Evolutionary conservation across 495 filamentous ascomycete genomes (phyloP).

Genomic region (Penicillium steckii): DNA sequence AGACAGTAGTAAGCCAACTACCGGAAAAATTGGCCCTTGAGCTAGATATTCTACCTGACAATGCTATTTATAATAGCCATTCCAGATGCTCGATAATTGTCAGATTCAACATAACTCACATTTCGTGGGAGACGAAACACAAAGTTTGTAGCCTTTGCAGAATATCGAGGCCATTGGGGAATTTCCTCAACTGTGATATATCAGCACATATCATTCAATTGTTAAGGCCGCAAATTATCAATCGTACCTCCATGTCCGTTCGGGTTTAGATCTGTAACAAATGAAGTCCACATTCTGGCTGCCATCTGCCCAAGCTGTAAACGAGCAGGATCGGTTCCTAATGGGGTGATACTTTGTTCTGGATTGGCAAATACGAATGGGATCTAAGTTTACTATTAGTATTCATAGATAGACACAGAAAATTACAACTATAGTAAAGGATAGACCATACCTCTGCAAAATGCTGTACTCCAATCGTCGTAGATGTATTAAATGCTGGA

Average conservation of each 20-base stretch:
- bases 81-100: constrained; percentile 29
- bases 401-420: not conserved
- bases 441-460: constrained; percentile 33
- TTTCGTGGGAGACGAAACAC: constrained; percentile 33
- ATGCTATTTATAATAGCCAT: constrained; percentile 35
- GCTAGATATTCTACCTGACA: constrained; percentile 20
- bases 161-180: constrained; percentile 30
- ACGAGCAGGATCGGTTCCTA: constrained; percentile 31
- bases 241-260: constrained; percentile 40
- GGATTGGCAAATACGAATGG: constrained; percentile 51
- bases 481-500: constrained; percentile 27
- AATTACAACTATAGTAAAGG: not conserved
- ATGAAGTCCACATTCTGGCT: constrained; percentile 53
- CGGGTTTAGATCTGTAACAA: constrained; percentile 49
- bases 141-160: constrained; percentile 24
- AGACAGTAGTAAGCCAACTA: too few species aligned
- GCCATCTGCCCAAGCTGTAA: constrained; percentile 40
- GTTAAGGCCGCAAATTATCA: too few species aligned
- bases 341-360: constrained; percentile 33
- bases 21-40: too few species aligned
- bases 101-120: constrained; percentile 32
- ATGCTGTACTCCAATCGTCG: constrained; percentile 33
- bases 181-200: constrained; percentile 19
- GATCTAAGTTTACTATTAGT: constrained; percentile 21
- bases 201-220: not conserved